Evolutionary conservation across 495 filamentous ascomycete species (phyloP).

Genomic region (Evernia prunastri): DNA sequence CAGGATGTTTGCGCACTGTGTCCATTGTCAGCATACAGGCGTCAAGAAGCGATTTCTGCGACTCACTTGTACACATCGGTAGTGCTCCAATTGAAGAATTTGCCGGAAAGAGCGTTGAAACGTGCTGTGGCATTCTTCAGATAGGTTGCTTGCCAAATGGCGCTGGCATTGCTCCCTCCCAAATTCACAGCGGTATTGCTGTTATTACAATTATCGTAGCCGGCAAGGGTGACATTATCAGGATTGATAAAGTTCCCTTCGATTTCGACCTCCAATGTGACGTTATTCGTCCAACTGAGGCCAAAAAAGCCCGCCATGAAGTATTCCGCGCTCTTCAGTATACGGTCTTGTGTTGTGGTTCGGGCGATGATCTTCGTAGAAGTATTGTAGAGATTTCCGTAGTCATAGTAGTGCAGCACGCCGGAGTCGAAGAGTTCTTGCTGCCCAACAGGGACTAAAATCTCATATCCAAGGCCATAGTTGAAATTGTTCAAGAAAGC

Average conservation of each 20-base stretch:
- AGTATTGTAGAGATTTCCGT: conserved; percentile 53
- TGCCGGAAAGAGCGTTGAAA: conserved; percentile 40
- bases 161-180: conserved; percentile 31
- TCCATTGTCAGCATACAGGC: not conserved
- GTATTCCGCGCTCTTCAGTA: conserved; percentile 43
- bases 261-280: conserved; percentile 46
- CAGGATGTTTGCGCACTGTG: conserved; percentile 47
- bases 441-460: conserved; percentile 47
- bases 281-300: conserved; percentile 48
- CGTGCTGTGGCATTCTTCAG: conserved; percentile 43
- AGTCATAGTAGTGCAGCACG: conserved; percentile 54
- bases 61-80: conserved; percentile 42
- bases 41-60: not conserved
- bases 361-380: conserved; percentile 56
- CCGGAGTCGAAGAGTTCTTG: conserved; percentile 47
- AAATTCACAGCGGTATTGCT: conserved; percentile 23
- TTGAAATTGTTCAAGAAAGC: conserved; percentile 47
- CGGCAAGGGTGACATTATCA: conserved; percentile 30
- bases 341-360: conserved; percentile 51
- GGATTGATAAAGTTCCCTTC: conserved; percentile 37
- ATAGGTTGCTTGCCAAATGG: conserved; percentile 39
- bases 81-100: conserved; percentile 44
- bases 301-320: conserved; percentile 54
- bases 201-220: conserved; percentile 36
- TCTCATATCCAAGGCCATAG: conserved; percentile 44